Percentiles rank a stretch among this genome's conserved stretches.
Evolutionary conservation across 2,329 filamentous ascomycete species (phyloP).

Genomic region (Blastomyces gilchristii): DNA sequence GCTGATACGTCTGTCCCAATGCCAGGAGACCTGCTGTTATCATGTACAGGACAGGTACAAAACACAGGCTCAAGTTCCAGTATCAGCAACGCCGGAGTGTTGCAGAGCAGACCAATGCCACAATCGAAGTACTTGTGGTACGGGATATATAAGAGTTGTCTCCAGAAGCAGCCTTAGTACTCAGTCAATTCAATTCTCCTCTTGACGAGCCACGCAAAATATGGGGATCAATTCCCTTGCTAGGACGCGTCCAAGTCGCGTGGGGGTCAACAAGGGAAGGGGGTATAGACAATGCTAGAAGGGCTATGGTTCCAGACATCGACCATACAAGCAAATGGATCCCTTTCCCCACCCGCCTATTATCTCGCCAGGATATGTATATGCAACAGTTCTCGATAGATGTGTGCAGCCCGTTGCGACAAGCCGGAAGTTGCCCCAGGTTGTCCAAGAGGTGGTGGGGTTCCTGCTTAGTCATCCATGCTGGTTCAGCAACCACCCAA

Average conservation of each 20-base stretch:
- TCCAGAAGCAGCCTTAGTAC: not conserved
- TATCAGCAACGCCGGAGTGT: not conserved
- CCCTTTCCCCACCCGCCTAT: not conserved
- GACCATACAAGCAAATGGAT: not conserved
- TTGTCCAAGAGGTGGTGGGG: not conserved
- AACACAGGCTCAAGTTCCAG: not conserved
- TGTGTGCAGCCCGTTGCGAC: too few species aligned
- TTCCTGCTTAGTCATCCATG: not conserved
- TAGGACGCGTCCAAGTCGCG: not conserved
- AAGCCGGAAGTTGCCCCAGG: too few species aligned
- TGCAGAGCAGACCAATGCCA: not conserved
- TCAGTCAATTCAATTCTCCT: not conserved
- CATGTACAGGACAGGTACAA: not conserved
- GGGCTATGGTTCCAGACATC: not conserved
- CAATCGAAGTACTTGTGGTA: not conserved
- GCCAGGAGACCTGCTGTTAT: not conserved
- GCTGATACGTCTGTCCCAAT: not conserved
- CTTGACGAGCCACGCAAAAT: not conserved
- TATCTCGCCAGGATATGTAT: not conserved
- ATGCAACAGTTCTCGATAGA: not conserved
- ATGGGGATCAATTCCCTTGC: not conserved
- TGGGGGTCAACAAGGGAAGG: not conserved
- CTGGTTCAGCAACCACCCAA: slow-evolving; percentile 2
- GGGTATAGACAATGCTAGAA: not conserved
- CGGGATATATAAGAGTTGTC: too few species aligned